phyloP scores from a whole-genome alignment of 805 yeast species.

The Debaryomyces hansenii region DNA sequence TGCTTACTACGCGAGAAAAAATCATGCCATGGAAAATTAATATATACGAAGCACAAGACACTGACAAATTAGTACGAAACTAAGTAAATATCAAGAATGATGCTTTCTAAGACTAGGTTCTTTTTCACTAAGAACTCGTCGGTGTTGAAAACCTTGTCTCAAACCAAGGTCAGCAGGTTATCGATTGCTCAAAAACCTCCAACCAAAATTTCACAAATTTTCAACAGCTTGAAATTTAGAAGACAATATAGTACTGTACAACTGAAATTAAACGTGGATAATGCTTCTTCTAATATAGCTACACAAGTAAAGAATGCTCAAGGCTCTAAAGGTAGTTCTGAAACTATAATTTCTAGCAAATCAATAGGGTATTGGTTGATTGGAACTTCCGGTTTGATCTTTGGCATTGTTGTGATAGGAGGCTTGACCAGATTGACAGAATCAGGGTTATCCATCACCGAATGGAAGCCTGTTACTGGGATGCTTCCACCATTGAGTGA shows the following conservation, averaged over 20 bases:
- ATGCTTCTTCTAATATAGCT: background rate
- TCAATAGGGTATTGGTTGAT: conserved; percentile 83
- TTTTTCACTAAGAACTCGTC: conserved; percentile 58
- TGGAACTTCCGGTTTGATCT: conserved; percentile 84
- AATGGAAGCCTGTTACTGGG: conserved; percentile 98
- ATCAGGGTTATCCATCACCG: conserved; percentile 93
- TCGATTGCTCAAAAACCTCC: conserved; percentile 14
- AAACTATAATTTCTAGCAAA: conserved; percentile 20
- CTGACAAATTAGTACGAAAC: too few species aligned
- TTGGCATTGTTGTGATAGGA: conserved; percentile 94
- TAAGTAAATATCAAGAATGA: background rate
- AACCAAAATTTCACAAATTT: conserved; percentile 5
- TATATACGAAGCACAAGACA: too few species aligned
- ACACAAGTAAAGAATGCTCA: background rate
- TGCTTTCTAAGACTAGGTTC: conserved; percentile 52
- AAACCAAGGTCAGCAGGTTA: conserved; percentile 17
- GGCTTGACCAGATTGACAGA: conserved; percentile 95
- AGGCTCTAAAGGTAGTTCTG: background rate
- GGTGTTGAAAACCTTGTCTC: conserved; percentile 35
- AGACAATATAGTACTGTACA: conserved; percentile 4
- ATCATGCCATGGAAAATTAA: too few species aligned
- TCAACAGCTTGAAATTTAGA: conserved; percentile 1
- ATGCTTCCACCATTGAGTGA: conserved; percentile 83
- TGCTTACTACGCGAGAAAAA: too few species aligned
- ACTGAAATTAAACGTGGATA: background rate